These are phyloP conservation scores for Phycomyces nitens DNA, from an alignment of 192 early-diverging fungal species.

Conservation along the genomic window DNA sequence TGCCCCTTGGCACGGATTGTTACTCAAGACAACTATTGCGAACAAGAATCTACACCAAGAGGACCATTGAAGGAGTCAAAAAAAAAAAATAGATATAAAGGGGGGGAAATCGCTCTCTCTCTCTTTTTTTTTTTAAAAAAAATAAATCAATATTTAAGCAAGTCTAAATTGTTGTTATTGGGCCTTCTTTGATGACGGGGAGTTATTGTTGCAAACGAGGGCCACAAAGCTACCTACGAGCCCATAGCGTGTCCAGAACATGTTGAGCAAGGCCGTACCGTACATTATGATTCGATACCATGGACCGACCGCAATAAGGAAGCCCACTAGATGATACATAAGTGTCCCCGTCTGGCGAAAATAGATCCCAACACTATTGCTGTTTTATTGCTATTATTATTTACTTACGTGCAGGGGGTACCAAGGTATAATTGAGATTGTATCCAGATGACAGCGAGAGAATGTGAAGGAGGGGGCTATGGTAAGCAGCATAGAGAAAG, in stretches of 20 bases:
- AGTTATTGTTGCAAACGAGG: neutral
- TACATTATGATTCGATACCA: constrained; percentile 31
- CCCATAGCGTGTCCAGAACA: constrained; percentile 26
- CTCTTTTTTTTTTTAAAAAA: too few species aligned
- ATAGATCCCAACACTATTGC: too few species aligned
- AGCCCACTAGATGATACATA: constrained; percentile 18
- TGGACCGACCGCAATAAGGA: constrained; percentile 23
- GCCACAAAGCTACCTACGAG: neutral
- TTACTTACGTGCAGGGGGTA: constrained; percentile 48
- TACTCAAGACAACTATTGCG: too few species aligned
- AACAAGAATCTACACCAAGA: too few species aligned
- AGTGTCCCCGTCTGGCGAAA: too few species aligned
- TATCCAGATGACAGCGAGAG: constrained; percentile 41
- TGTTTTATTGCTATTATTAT: neutral
- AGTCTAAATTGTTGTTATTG: neutral
- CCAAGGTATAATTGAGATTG: constrained; percentile 53
- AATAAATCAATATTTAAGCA: too few species aligned
- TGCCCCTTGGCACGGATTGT: too few species aligned
- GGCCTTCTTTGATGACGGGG: neutral
- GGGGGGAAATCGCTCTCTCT: too few species aligned
- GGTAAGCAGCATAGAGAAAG: constrained; percentile 50
- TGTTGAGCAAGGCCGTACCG: constrained; percentile 21
- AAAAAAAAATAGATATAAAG: too few species aligned
- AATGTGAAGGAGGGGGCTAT: constrained; percentile 40
- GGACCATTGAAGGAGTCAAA: too few species aligned